Percentiles rank a stretch among this genome's conserved stretches.
phyloP scores from a whole-genome alignment of 768 basidiomycete species.

The Nevesoporus exiguus region DNA sequence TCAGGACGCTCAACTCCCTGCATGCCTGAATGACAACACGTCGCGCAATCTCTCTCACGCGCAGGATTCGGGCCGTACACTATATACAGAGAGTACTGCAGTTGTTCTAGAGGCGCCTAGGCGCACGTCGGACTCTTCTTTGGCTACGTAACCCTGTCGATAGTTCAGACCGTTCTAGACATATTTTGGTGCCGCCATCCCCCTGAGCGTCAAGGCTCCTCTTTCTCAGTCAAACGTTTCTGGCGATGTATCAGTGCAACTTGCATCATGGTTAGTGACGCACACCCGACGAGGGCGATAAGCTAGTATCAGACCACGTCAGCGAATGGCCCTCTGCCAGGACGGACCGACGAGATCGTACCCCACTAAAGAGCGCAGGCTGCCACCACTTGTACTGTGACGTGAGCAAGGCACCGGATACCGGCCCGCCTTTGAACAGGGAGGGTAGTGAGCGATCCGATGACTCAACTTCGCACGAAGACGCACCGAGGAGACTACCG shows the following conservation, averaged over 20 bases:
- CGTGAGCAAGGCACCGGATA: conserved; percentile 56
- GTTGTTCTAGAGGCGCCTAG: background rate
- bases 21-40: conserved; percentile 34
- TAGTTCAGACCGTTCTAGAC: background rate
- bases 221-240: background rate
- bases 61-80: background rate
- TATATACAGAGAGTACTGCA: background rate
- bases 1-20: conserved; percentile 56
- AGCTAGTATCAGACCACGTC: conserved; percentile 4
- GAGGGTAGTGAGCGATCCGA: background rate
- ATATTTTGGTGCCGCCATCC: background rate
- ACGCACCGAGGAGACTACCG: conserved; percentile 23
- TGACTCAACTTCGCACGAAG: background rate
- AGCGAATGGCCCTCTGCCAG: background rate
- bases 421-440: conserved; percentile 42
- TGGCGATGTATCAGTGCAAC: conserved; percentile 1
- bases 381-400: conserved; percentile 53
- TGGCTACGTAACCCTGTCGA: background rate
- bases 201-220: background rate
- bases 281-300: conserved; percentile 3
- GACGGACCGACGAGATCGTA: conserved; percentile 7
- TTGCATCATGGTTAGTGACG: conserved; percentile 7
- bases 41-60: too few species aligned
- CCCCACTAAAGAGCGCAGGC: conserved; percentile 49
- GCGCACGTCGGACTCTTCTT: background rate